Evolutionary conservation across 106 monocot species (phyloP), one percentile per base, ranked within the genome.

Genomic region (Dendrobium chrysotoxum): DNA sequence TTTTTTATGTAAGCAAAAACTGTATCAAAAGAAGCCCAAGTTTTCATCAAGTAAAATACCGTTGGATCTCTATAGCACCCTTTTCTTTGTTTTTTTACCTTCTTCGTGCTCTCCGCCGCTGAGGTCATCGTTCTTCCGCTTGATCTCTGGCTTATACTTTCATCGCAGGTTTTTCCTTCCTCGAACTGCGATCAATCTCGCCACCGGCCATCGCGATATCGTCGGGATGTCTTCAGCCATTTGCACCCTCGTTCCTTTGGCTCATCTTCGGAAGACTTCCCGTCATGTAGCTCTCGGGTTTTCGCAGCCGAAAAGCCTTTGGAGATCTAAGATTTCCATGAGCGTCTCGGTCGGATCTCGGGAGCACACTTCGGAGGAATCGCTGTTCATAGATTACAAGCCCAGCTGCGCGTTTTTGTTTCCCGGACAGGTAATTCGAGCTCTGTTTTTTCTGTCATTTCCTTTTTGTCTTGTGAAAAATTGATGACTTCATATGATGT

Each of bases 301-400:
- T 68, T 28, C n/a, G 28, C 50, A 31, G 4, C 23, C 16, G 77
- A 77, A 57, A 64, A 70, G 50, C 11, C 55, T 9, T 28, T 53
- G 66, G 53, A 72, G 78, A 83, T 83, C 83, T 72, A 83, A 78
- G 78, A 77, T 78, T 83, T 83, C 78, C 17, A 78, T 78, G 83
- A 78, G 72, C 57, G 40, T 55, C 15, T 83, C 83, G 6, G 83
- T 83, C 31, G 78, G 78, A 83, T 83, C 78, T 71, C 68, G 68
- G 42, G 47, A 65, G 50, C 30, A 68, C 2, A 44, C 68, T 3
- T 46, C 20, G 2, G 30, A 40, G 17, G 83, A 83, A 28, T 70
- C 45, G 13, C 72, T 83, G 54, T 83, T 83, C n/a, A 55, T 20
- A 47, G 83, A 83, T 78, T 83, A 83, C 83, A 78, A 54, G 72